Percentiles rank a stretch among this genome's conserved stretches.
phyloP scores from a whole-genome alignment of 768 basidiomycete genomes.

The Leucocoprinus birnbaumii region DNA sequence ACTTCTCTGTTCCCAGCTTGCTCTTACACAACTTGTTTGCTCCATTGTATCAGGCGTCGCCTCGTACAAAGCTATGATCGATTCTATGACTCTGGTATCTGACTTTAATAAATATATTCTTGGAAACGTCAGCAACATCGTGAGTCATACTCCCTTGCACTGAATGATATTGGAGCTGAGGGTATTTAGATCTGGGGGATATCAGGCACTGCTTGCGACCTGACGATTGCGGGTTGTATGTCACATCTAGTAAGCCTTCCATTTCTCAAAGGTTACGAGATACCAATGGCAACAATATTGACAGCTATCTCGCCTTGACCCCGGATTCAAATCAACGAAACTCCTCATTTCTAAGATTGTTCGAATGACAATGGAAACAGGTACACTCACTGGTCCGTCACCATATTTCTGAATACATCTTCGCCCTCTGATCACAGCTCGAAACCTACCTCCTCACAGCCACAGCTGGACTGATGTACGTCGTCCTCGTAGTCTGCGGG shows the following conservation, averaged over 20 bases:
- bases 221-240: constrained; percentile 28
- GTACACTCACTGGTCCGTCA: constrained; percentile 24
- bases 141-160: background rate
- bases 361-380: constrained; percentile 32
- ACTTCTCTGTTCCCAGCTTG: background rate
- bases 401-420: background rate
- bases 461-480: constrained; percentile 24
- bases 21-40: constrained; percentile 4
- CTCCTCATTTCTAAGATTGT: constrained; percentile 26
- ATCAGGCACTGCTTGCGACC: constrained; percentile 27
- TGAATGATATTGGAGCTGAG: background rate
- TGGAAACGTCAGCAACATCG: constrained; percentile 2
- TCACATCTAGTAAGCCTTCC: constrained; percentile 23
- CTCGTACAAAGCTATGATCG: constrained; percentile 1
- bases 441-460: constrained; percentile 19
- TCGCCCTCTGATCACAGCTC: too few species aligned
- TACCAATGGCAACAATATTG: background rate
- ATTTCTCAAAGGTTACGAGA: background rate
- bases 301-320: constrained; percentile 23
- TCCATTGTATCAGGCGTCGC: constrained; percentile 1
- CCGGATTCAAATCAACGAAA: constrained; percentile 24
- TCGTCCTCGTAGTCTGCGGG: constrained; percentile 25
- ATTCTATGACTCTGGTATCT: background rate
- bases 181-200: constrained; percentile 27
- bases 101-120: background rate